phyloP scores from a whole-genome alignment of 345 rosid genomes.

The Abelmoschus esculentus region DNA sequence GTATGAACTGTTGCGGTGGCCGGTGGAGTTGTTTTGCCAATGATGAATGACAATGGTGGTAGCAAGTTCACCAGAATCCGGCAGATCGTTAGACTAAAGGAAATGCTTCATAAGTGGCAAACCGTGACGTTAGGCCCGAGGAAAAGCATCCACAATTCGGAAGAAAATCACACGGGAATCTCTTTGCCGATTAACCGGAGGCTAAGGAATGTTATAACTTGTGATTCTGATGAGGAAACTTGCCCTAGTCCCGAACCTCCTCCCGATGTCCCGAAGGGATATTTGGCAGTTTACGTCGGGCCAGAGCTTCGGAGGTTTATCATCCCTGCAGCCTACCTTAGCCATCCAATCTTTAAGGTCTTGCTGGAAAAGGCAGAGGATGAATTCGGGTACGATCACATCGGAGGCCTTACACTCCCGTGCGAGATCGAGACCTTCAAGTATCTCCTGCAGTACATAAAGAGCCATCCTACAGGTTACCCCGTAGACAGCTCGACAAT shows the following conservation, averaged over 20 bases:
- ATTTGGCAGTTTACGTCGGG: slow-evolving; percentile 83
- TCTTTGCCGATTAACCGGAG: slow-evolving; percentile 44
- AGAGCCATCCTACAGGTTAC: slow-evolving; percentile 43
- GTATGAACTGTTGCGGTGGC: no score
- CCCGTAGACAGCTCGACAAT: slow-evolving; percentile 28
- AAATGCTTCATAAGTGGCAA: slow-evolving; percentile 86
- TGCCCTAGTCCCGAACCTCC: slow-evolving; percentile 69
- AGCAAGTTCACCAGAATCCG: slow-evolving; percentile 60
- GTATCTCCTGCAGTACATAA: slow-evolving; percentile 70
- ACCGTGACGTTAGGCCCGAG: slow-evolving; percentile 48
- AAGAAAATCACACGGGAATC: slow-evolving; percentile 26
- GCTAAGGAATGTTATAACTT: slow-evolving; percentile 26
- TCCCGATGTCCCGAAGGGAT: slow-evolving; percentile 80
- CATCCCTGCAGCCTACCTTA: slow-evolving; percentile 71
- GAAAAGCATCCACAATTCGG: slow-evolving; percentile 15
- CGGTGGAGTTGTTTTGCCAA: neutral
- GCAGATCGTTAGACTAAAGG: slow-evolving; percentile 78
- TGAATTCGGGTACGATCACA: slow-evolving; percentile 86
- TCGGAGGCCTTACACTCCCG: slow-evolving; percentile 78
- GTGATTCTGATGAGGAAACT: slow-evolving; percentile 85
- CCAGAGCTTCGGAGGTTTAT: slow-evolving; percentile 87
- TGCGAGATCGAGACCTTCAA: slow-evolving; percentile 99
- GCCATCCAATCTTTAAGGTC: slow-evolving; percentile 76
- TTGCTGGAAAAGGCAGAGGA: slow-evolving; percentile 85
- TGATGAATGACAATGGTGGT: slow-evolving; percentile 57